Conservation (phyloP, 2,329 filamentous ascomycete genomes). For the Aureobasidium pullulans region DNA sequence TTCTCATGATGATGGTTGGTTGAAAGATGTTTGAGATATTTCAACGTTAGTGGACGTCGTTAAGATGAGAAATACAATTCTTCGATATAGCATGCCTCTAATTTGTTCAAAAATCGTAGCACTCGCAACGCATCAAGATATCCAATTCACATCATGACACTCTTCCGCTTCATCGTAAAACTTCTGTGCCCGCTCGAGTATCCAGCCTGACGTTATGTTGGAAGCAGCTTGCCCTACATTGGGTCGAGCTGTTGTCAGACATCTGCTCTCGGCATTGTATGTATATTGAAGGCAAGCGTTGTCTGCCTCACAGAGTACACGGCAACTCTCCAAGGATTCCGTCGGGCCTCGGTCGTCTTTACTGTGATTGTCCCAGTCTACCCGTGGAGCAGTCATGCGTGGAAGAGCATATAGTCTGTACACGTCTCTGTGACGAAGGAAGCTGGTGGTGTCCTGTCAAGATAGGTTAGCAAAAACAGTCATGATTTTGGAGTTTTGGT, state of each 20-base stretch:
- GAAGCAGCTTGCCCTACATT: neutral
- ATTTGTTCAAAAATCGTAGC: no score
- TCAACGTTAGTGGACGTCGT: no score
- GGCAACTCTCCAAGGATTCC: conserved; percentile 18
- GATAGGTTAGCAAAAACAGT: neutral
- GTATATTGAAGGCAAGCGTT: conserved; percentile 23
- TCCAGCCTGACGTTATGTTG: neutral
- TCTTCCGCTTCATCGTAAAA: neutral
- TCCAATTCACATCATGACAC: neutral
- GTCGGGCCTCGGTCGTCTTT: conserved; percentile 15
- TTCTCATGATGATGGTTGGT: no score
- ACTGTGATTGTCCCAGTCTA: conserved; percentile 23
- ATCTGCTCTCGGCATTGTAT: neutral
- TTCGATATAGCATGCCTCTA: no score
- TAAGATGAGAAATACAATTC: no score
- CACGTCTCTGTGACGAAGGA: conserved; percentile 21
- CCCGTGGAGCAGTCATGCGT: conserved; percentile 16
- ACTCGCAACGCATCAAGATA: neutral
- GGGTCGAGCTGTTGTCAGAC: neutral
- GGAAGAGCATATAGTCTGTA: conserved; percentile 23
- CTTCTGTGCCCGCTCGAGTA: neutral
- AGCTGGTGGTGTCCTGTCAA: neutral
- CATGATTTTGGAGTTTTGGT: neutral
- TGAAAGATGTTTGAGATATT: no score
- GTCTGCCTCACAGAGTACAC: conserved; percentile 19